Percentiles rank a stretch among this genome's conserved stretches.
These are phyloP conservation scores for Gynochthodes officinalis DNA, from an alignment of 257 asterid genomes.

Conservation along the genomic window DNA sequence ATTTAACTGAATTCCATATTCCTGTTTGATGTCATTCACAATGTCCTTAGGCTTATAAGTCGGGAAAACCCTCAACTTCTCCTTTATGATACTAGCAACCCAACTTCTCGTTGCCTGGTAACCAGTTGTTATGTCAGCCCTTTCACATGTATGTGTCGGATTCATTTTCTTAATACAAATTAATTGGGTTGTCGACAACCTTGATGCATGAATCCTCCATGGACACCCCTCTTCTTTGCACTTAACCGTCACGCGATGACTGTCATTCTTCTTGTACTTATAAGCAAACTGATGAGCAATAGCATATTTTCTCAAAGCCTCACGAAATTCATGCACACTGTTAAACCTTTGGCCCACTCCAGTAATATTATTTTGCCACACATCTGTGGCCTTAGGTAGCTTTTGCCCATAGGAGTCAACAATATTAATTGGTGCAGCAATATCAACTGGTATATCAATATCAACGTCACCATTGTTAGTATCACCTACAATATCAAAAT, in stretches of 20 bases:
- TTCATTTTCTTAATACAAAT: constrained; percentile 96
- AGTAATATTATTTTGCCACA: constrained; percentile 86
- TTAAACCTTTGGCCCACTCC: constrained; percentile 98
- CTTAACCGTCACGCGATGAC: constrained; percentile 96
- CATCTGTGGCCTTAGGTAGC: constrained; percentile 75
- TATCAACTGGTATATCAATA: constrained; percentile 45
- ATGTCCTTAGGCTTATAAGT: constrained; percentile 95
- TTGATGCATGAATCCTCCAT: constrained; percentile 98
- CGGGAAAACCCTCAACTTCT: constrained; percentile 76
- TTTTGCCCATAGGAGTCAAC: constrained; percentile 52
- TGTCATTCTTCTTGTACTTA: constrained; percentile 93
- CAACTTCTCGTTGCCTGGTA: constrained; percentile 94
- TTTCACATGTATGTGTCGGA: constrained; percentile 89
- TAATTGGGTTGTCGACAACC: constrained; percentile 90
- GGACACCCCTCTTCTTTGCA: constrained; percentile 97
- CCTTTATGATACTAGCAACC: constrained; percentile 99
- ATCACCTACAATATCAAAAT: constrained; percentile 75
- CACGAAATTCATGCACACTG: constrained; percentile 94
- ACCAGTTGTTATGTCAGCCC: constrained; percentile 60
- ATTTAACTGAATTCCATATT: constrained; percentile 88
- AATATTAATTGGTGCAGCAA: constrained; percentile 49
- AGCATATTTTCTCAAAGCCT: constrained; percentile 84
- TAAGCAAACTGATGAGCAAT: constrained; percentile 92
- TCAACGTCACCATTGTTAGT: constrained; percentile 48
- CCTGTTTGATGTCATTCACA: constrained; percentile 84